These are phyloP conservation scores for Hortiboletus flavorubellus DNA, from an alignment of 768 basidiomycete species.

Conservation along the genomic window DNA sequence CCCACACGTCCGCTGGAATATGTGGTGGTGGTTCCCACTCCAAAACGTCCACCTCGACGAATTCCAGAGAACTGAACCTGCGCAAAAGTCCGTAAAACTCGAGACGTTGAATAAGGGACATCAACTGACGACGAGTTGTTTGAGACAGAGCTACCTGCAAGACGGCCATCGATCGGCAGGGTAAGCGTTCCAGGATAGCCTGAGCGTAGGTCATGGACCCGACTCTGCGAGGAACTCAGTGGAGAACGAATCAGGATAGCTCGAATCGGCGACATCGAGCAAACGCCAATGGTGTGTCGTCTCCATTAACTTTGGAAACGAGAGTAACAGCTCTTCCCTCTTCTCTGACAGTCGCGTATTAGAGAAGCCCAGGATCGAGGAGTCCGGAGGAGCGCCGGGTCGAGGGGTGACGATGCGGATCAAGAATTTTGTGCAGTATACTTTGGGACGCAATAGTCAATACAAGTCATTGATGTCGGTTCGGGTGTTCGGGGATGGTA, in stretches of 20 bases:
- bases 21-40: conserved; percentile 61
- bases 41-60: conserved; percentile 61
- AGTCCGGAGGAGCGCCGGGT: conserved; percentile 41
- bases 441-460: conserved; percentile 30
- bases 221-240: conserved; percentile 46
- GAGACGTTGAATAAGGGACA: conserved; percentile 45
- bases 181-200: conserved; percentile 62
- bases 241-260: conserved; percentile 52
- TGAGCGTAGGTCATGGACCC: conserved; percentile 36
- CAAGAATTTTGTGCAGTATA: conserved; percentile 9
- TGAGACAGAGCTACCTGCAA: conserved; percentile 24
- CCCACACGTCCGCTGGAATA: conserved; percentile 50
- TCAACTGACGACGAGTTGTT: not conserved
- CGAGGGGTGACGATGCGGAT: conserved; percentile 18
- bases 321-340: conserved; percentile 45
- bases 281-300: conserved; percentile 46
- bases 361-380: conserved; percentile 61
- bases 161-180: conserved; percentile 48
- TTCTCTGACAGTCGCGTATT: conserved; percentile 46
- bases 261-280: conserved; percentile 61
- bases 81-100: conserved; percentile 59
- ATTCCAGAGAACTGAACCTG: conserved; percentile 47
- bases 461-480: conserved; percentile 28
- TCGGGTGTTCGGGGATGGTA: conserved; percentile 32
- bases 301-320: conserved; percentile 45